Percentiles rank a stretch among this genome's conserved stretches.
Evolutionary conservation across 225 moss, liverwort and hornwort species (phyloP).

Genomic region (Sphagnum contortum): DNA sequence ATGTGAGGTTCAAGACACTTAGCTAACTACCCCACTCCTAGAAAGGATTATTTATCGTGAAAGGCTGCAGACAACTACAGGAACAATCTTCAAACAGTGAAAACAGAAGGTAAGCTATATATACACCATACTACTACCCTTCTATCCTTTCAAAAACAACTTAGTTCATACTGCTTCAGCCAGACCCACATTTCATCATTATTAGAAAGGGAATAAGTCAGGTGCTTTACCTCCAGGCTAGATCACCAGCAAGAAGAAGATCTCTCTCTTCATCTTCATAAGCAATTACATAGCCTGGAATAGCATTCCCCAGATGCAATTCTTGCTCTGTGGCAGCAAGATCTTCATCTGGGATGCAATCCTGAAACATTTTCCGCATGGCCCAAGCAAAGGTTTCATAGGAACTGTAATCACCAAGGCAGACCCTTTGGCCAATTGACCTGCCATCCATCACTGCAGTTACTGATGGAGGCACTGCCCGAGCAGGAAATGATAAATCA

Average conservation of each 20-base stretch:
- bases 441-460: slow-evolving; percentile 38
- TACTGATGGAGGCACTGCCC: slow-evolving; percentile 17
- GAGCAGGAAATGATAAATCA: slow-evolving; percentile 31
- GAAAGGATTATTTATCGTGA: too few relatives aligned
- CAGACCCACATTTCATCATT: too few relatives aligned
- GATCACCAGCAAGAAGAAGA: slow-evolving; percentile 46
- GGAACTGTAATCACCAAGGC: slow-evolving; percentile 29
- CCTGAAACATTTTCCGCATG: slow-evolving; percentile 30
- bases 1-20: too few relatives aligned
- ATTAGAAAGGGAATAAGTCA: not conserved
- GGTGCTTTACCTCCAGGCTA: slow-evolving; percentile 39
- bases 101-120: too few relatives aligned
- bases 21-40: too few relatives aligned
- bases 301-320: slow-evolving; percentile 34
- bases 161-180: too few relatives aligned
- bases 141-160: too few relatives aligned
- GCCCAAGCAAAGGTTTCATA: slow-evolving; percentile 41
- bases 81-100: too few relatives aligned
- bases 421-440: slow-evolving; percentile 29
- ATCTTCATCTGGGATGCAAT: slow-evolving; percentile 14
- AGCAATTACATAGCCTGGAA: slow-evolving; percentile 46
- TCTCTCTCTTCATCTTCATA: slow-evolving; percentile 58
- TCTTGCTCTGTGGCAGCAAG: slow-evolving; percentile 16
- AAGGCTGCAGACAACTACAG: too few relatives aligned
- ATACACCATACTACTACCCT: too few relatives aligned